Evolutionary conservation across 495 filamentous ascomycete species (phyloP), one percentile per base, ranked within the genome.

Genomic region (Tuber microsphaerosporum): DNA sequence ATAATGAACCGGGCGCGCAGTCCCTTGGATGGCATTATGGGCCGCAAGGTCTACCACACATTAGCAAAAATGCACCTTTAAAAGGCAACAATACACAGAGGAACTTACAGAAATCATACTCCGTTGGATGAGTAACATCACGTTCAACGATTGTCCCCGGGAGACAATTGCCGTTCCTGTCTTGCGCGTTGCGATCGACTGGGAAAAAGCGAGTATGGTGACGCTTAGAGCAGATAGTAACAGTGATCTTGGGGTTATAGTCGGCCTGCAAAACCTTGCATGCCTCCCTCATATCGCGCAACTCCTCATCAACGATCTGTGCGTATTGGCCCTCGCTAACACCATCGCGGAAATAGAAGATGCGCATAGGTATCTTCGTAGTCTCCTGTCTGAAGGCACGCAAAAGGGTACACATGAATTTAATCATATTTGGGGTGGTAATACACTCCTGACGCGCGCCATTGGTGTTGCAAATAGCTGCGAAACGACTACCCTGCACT

Each of bases 141-240:
- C 84, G 86, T 82, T 97, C 93, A 26, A 98, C 89, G 1, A 98
- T 83, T 20, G 90, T 94, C 4, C 95, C 95, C 0, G 95, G 94
- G 0, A 92, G 75, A 8, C 92, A 88, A 81, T 97, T 97, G 20
- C 88, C 88, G 75, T 96, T 94, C 37, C 85, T 84, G 78, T 97
- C 93, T 31, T 81, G 84, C 19, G 85, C 80, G 1, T 69, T 69
- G 17, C 82, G 85, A 71, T 88, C 87, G 70, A 87, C 85, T 0
- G 95, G 94, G 85, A 97, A 97, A 82, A 96, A 94, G 41, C 95
- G 92, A 74, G 96, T 88, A 78, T 98, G 94, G 77, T 99, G 95
- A 17, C 95, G 92, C 87, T 99, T 98, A 48, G 91, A 92, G 17
- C 91, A 92, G 41, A 97, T 87, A 43, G 94, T 88, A n/a, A 96